These are phyloP conservation scores for Saprolegnia parasitica DNA, from an alignment of 352 stramenopile genomes.

Conservation along the genomic window DNA sequence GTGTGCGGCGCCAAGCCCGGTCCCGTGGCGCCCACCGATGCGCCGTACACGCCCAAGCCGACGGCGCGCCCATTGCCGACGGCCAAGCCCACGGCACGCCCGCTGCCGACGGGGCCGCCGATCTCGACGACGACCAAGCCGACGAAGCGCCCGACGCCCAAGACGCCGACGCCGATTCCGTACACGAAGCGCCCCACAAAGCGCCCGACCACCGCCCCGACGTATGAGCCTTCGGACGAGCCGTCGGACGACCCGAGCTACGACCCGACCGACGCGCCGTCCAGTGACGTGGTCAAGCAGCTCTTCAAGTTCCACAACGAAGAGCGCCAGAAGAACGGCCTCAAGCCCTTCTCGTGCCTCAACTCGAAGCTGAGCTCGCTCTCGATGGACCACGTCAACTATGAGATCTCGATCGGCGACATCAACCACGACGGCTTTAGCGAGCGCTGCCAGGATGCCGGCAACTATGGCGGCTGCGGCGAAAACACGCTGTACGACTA, in stretches of 20 bases:
- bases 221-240: not conserved
- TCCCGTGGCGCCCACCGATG: not conserved
- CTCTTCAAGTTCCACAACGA: constrained; percentile 3
- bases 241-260: not conserved
- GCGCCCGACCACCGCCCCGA: not conserved
- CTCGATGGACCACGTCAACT: constrained; percentile 17
- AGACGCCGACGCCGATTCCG: not conserved
- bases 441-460: not conserved
- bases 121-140: not conserved
- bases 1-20: not conserved
- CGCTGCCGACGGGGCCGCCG: not conserved
- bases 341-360: constrained; percentile 13
- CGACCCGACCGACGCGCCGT: not conserved
- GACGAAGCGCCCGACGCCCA: not conserved
- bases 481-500: constrained; percentile 17
- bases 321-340: constrained; percentile 1
- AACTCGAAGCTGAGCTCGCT: constrained; percentile 19
- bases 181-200: not conserved
- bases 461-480: not conserved
- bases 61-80: too few relatives aligned
- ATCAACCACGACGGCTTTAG: constrained; percentile 13
- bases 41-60: not conserved
- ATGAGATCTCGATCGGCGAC: constrained; percentile 1
- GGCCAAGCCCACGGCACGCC: too few relatives aligned
- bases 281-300: not conserved